Conservation (phyloP, 1,284 basidiomycete species). For the Rhizoctonia solani region DNA sequence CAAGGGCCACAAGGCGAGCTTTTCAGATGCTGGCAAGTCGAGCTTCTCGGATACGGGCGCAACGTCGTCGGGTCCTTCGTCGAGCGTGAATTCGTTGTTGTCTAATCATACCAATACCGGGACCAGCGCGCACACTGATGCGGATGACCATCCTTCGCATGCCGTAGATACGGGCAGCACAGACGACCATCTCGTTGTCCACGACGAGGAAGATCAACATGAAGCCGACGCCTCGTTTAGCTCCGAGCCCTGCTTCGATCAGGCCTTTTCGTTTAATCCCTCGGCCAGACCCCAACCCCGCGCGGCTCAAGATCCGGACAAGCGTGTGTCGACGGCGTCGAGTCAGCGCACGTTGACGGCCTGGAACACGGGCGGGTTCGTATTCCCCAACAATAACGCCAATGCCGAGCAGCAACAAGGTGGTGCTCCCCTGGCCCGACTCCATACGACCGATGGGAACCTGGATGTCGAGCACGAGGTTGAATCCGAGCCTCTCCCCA, state of each 20-base stretch:
- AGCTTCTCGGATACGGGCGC: constrained; percentile 1
- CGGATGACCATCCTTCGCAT: background rate
- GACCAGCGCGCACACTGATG: constrained; percentile 2
- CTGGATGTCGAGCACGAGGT: background rate
- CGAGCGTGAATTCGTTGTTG: constrained; percentile 30
- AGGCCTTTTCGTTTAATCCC: background rate
- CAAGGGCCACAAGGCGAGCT: background rate
- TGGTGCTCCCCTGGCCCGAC: constrained; percentile 7
- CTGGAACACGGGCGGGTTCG: constrained; percentile 5
- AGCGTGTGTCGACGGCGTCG: constrained; percentile 31
- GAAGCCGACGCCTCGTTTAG: background rate
- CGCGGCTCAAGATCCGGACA: constrained; percentile 22
- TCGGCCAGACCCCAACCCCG: constrained; percentile 14
- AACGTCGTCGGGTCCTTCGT: constrained; percentile 24
- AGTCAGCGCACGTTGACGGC: constrained; percentile 32
- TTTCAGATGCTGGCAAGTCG: background rate
- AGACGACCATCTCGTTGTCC: background rate
- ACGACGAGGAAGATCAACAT: constrained; percentile 14
- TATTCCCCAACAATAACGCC: background rate
- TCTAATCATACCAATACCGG: background rate
- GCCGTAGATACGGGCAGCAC: background rate
- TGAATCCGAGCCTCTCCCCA: background rate
- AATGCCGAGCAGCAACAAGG: no score
- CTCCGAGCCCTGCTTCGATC: background rate
- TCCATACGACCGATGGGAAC: constrained; percentile 16